Conservation (phyloP, 371 early-diverging fungal genomes). For the Mortierella sp. region DNA sequence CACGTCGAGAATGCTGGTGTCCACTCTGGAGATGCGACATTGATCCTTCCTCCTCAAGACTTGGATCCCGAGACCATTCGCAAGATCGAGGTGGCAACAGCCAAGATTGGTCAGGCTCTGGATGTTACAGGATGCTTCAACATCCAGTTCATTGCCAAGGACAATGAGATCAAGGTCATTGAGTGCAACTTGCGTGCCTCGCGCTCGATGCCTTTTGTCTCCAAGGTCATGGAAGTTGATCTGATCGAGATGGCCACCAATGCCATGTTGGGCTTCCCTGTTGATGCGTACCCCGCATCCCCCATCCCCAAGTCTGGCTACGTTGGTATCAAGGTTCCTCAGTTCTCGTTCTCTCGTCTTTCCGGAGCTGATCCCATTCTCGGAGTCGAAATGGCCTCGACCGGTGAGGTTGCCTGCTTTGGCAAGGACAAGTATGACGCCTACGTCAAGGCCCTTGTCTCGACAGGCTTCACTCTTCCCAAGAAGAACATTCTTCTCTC, state of each 20-base stretch:
- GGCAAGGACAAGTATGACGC: conserved; percentile 96
- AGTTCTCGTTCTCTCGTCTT: conserved; percentile 93
- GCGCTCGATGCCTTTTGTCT: conserved; percentile 95
- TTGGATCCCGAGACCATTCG: conserved; percentile 71
- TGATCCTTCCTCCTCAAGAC: conserved; percentile 87
- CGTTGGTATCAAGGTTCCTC: conserved; percentile 94
- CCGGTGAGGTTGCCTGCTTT: conserved; percentile 98
- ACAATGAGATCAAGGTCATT: conserved; percentile 86
- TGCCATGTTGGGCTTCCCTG: conserved; percentile 82
- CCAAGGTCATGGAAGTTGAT: conserved; percentile 90
- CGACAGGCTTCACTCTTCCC: conserved; percentile 91
- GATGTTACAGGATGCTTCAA: conserved; percentile 95
- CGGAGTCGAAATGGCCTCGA: conserved; percentile 97
- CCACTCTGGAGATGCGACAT: conserved; percentile 95
- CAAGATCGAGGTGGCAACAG: conserved; percentile 78
- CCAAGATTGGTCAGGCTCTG: conserved; percentile 85
- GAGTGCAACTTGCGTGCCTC: conserved; percentile 97
- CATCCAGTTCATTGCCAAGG: conserved; percentile 89
- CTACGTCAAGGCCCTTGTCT: conserved; percentile 91
- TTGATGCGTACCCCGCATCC: conserved; percentile 70
- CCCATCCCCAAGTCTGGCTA: conserved; percentile 65
- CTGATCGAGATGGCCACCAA: conserved; percentile 90
- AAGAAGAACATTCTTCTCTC: conserved; percentile 93
- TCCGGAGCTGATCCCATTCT: conserved; percentile 95
- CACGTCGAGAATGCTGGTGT: conserved; percentile 97